Evolutionary conservation across 495 filamentous ascomycete genomes (phyloP).

Genomic region (Podospora appendiculata): DNA sequence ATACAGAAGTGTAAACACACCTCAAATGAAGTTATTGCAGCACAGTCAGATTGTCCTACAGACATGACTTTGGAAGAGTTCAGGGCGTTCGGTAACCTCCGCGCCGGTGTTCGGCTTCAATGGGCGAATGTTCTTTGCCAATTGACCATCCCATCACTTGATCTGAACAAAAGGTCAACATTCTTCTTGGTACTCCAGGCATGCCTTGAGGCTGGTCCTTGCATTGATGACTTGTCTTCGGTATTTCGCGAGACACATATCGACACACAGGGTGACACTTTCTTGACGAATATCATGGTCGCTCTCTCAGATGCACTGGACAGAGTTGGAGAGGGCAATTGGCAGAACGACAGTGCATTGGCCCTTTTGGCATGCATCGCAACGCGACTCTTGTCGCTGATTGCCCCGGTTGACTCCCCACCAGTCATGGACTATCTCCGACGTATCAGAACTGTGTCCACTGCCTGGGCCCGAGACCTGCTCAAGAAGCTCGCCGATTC

Average conservation of each 20-base stretch:
- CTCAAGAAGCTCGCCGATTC: too few relatives aligned
- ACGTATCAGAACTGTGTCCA: too few relatives aligned
- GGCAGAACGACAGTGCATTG: conserved; percentile 13
- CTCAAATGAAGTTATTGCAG: conserved; percentile 40
- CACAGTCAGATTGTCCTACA: conserved; percentile 32
- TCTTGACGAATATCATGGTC: background rate
- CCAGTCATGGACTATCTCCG: too few relatives aligned
- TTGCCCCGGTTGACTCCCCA: too few relatives aligned
- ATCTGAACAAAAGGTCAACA: conserved; percentile 39
- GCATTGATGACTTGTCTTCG: too few relatives aligned
- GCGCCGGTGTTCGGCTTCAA: conserved; percentile 41
- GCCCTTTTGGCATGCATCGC: conserved; percentile 10
- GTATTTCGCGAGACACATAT: too few relatives aligned
- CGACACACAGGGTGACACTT: too few relatives aligned
- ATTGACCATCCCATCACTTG: conserved; percentile 36
- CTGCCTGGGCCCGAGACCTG: too few relatives aligned
- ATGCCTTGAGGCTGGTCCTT: conserved; percentile 34
- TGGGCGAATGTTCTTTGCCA: conserved; percentile 50
- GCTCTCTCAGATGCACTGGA: conserved; percentile 1
- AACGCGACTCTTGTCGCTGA: conserved; percentile 1
- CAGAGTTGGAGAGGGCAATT: conserved; percentile 7
- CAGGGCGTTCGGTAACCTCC: conserved; percentile 38
- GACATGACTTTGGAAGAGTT: conserved; percentile 44
- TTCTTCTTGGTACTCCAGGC: conserved; percentile 41
- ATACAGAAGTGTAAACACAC: conserved; percentile 9